Evolutionary conservation across 2,329 filamentous ascomycete species (phyloP).

Genomic region (Penicillium sp.): DNA sequence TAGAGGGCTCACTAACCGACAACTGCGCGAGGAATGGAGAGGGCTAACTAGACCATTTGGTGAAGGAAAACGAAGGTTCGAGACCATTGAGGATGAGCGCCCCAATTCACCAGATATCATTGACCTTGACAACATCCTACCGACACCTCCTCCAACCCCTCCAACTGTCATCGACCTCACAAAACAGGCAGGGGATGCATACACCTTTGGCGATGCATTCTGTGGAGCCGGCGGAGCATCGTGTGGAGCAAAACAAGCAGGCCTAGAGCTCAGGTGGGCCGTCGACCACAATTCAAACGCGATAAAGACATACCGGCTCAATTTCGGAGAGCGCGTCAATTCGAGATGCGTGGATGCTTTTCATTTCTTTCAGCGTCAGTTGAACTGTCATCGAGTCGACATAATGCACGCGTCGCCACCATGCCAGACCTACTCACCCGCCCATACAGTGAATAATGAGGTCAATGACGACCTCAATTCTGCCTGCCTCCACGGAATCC

Average conservation of each 20-base stretch:
- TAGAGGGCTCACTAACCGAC: slow-evolving; percentile 9
- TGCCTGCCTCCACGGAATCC: slow-evolving; percentile 55
- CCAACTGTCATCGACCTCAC: slow-evolving; percentile 27
- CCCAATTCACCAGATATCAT: background rate
- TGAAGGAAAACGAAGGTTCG: slow-evolving; percentile 7
- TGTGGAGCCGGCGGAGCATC: slow-evolving; percentile 75
- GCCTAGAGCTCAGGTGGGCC: slow-evolving; percentile 63
- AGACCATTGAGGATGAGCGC: background rate
- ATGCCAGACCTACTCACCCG: slow-evolving; percentile 75
- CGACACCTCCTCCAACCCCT: background rate
- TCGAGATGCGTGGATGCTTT: slow-evolving; percentile 49
- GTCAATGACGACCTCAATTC: slow-evolving; percentile 70
- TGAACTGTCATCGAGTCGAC: slow-evolving; percentile 58
- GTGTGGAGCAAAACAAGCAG: slow-evolving; percentile 63
- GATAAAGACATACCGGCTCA: slow-evolving; percentile 60
- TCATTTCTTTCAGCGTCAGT: slow-evolving; percentile 41
- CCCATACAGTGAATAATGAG: slow-evolving; percentile 63
- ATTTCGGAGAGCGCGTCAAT: slow-evolving; percentile 55
- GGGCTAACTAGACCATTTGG: slow-evolving; percentile 38
- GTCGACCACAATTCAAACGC: slow-evolving; percentile 67
- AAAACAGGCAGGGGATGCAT: slow-evolving; percentile 41
- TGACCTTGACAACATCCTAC: slow-evolving; percentile 4
- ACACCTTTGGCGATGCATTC: slow-evolving; percentile 73
- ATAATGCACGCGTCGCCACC: slow-evolving; percentile 76
- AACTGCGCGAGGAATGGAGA: slow-evolving; percentile 39